phyloP scores from a whole-genome alignment of 1,139 yeast species.

The Zhuliangozyma parablackwelliae region DNA sequence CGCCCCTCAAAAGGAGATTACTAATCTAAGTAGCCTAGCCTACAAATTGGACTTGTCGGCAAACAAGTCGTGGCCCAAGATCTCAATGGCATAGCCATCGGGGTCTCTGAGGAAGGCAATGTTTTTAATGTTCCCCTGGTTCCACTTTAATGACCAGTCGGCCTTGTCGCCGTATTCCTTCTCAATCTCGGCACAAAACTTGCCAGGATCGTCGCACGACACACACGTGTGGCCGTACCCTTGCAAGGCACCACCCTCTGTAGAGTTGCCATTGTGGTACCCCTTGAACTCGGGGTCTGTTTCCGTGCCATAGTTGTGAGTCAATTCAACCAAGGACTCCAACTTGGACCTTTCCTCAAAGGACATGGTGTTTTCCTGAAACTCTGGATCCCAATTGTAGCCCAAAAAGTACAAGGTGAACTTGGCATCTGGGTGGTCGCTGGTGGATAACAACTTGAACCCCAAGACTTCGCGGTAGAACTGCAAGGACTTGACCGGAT shows the following conservation, averaged over 20 bases:
- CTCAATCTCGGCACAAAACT: conserved; percentile 51
- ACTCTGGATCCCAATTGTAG: conserved; percentile 45
- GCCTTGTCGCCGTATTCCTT: conserved; percentile 28
- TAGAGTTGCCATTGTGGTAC: conserved; percentile 78
- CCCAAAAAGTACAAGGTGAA: conserved; percentile 86
- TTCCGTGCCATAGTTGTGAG: conserved; percentile 96
- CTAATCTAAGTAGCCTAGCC: too few relatives aligned
- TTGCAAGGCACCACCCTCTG: conserved; percentile 53
- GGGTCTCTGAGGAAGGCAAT: conserved; percentile 82
- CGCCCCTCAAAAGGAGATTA: too few relatives aligned
- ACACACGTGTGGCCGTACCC: conserved; percentile 89
- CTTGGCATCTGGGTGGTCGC: conserved; percentile 61
- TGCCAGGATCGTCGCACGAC: conserved; percentile 60
- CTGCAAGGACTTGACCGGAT: conserved; percentile 66
- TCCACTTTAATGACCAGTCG: conserved; percentile 45
- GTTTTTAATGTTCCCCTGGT: conserved; percentile 54
- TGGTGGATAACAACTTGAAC: conserved; percentile 59
- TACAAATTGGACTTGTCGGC: conserved; percentile 2
- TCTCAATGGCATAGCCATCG: conserved; percentile 85
- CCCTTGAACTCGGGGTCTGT: conserved; percentile 59
- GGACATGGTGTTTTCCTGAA: conserved; percentile 30
- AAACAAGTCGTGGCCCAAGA: conserved; percentile 34
- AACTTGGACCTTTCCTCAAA: conserved; percentile 31
- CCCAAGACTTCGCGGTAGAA: conserved; percentile 81
- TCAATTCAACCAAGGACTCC: conserved; percentile 78